Percentiles rank a stretch among this genome's conserved stretches.
Evolutionary conservation across 2,329 filamentous ascomycete genomes (phyloP).

Genomic region (Colletotrichum orbiculare): DNA sequence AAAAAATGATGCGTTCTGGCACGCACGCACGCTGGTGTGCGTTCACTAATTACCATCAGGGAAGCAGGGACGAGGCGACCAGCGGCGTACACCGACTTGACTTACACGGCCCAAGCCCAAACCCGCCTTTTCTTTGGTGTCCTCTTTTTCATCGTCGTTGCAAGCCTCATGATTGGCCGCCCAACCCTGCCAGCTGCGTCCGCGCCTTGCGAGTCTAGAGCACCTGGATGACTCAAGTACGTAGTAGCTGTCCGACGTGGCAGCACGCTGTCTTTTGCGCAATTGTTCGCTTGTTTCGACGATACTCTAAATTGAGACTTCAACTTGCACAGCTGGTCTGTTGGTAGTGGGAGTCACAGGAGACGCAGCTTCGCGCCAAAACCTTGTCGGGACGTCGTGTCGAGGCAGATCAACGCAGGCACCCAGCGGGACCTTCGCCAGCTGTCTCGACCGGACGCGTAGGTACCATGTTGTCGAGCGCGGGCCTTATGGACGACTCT

Average conservation of each 20-base stretch:
- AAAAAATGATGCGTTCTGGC: no score
- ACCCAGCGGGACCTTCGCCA: constrained; percentile 6
- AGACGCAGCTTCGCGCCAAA: not conserved
- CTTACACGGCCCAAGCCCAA: constrained; percentile 22
- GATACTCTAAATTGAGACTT: not conserved
- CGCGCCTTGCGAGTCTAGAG: constrained; percentile 16
- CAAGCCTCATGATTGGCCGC: constrained; percentile 25
- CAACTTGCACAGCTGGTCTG: not conserved
- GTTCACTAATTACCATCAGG: not conserved
- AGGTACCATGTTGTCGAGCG: not conserved
- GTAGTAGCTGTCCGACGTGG: constrained; percentile 3
- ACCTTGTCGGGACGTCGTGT: not conserved
- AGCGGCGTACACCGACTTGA: constrained; percentile 30
- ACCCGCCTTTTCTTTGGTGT: constrained; percentile 12
- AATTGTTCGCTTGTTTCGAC: not conserved
- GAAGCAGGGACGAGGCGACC: constrained; percentile 22
- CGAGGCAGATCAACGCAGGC: constrained; percentile 11
- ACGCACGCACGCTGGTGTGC: no score
- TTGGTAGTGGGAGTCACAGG: not conserved
- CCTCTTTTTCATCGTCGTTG: constrained; percentile 17
- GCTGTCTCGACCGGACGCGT: not conserved
- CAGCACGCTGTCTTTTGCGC: constrained; percentile 15
- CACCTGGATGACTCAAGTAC: constrained; percentile 24
- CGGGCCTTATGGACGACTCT: constrained; percentile 2
- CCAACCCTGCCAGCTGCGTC: constrained; percentile 8